Conservation (phyloP, 306 rosid species). For the Vigna radiata region DNA sequence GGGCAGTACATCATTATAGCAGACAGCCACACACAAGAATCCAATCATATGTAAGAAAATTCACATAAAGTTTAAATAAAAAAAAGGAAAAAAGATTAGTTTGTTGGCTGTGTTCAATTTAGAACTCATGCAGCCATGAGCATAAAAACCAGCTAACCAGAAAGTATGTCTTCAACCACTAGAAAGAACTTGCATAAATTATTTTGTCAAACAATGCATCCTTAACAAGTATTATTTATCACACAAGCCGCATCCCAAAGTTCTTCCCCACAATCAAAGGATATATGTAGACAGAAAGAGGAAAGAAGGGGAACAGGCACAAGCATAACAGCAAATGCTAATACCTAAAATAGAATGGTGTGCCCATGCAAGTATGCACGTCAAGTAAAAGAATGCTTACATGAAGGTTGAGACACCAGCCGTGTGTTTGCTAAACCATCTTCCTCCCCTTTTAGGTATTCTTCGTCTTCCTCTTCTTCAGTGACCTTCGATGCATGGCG, state of each 20-base stretch:
- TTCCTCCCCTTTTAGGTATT: slow-evolving; percentile 96
- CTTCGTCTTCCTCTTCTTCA: slow-evolving; percentile 99
- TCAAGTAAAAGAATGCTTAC: slow-evolving; percentile 52
- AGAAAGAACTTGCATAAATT: background rate
- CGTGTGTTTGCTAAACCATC: slow-evolving; percentile 84
- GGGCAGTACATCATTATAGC: background rate
- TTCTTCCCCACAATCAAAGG: slow-evolving; percentile 1
- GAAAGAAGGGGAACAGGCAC: slow-evolving; percentile 1
- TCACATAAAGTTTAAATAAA: background rate
- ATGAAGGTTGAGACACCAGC: slow-evolving; percentile 86
- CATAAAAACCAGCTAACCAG: background rate
- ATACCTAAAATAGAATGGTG: background rate
- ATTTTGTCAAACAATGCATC: background rate
- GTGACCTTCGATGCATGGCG: slow-evolving; percentile 98
- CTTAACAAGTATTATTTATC: slow-evolving; percentile 23
- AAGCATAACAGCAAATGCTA: slow-evolving; percentile 6
- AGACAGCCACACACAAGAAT: background rate
- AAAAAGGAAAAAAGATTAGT: background rate
- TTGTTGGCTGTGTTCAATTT: slow-evolving; percentile 2
- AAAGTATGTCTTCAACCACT: background rate
- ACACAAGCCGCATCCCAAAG: background rate
- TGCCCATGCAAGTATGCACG: background rate
- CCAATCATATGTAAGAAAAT: background rate
- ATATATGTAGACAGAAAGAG: background rate
- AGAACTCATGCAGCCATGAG: background rate